Percentiles rank a stretch among this genome's conserved stretches.
Evolutionary conservation across 176 grass and related monocot species (phyloP).

Genomic region (Hordeum marinum): DNA sequence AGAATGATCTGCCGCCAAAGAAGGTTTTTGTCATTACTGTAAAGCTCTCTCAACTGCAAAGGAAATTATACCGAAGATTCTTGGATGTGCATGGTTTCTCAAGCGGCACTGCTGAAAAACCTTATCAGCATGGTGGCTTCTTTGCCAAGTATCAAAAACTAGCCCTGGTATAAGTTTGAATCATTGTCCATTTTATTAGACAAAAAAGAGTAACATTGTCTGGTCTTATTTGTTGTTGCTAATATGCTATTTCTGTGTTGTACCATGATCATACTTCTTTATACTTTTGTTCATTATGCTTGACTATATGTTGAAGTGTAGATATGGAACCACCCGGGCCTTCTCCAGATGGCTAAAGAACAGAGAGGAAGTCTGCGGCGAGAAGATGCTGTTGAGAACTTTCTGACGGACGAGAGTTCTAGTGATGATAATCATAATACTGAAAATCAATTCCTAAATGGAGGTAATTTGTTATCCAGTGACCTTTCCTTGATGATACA

Average conservation of each 20-base stretch:
- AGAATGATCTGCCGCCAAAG: conserved; percentile 95
- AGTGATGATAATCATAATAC: conserved; percentile 95
- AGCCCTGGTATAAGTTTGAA: conserved; percentile 55
- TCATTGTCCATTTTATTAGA: conserved; percentile 10
- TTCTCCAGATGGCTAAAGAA: conserved; percentile 86
- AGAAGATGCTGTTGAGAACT: conserved; percentile 75
- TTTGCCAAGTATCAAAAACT: conserved; percentile 91
- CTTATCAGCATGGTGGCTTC: conserved; percentile 58
- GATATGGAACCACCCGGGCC: conserved; percentile 99
- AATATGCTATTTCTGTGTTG: background rate
- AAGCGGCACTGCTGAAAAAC: conserved; percentile 64
- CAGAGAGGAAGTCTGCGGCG: conserved; percentile 51
- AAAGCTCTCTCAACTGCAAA: conserved; percentile 91
- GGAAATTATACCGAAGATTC: conserved; percentile 87
- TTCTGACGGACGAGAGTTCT: conserved; percentile 78
- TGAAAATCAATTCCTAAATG: conserved; percentile 53
- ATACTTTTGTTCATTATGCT: conserved; percentile 12
- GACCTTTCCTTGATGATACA: background rate
- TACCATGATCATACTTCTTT: background rate
- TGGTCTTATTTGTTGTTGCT: background rate
- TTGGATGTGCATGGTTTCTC: conserved; percentile 89
- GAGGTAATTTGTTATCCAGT: conserved; percentile 53
- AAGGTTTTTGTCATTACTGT: conserved; percentile 98
- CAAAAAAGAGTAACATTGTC: background rate
- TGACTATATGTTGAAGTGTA: conserved; percentile 26